Conservation (phyloP, 2,329 filamentous ascomycete species). For the Aspergillus calidoustus region DNA sequence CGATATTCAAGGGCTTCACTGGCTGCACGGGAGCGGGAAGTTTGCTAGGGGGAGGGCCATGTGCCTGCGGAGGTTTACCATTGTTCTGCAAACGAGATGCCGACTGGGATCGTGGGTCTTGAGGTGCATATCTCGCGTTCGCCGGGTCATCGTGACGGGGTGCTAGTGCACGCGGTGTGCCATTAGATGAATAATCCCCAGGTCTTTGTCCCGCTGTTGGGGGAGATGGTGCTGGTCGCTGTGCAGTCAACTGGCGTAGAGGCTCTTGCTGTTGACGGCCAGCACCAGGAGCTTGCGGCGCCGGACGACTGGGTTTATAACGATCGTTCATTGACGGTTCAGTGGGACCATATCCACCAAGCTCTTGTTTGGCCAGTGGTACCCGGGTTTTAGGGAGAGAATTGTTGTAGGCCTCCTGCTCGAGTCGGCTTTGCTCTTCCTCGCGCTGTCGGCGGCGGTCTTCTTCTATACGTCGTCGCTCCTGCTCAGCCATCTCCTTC, state of each 20-base stretch:
- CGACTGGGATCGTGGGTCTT: constrained; percentile 44
- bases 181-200: constrained; percentile 31
- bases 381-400: constrained; percentile 80
- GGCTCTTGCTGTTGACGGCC: constrained; percentile 59
- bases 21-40: constrained; percentile 59
- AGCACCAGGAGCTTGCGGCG: constrained; percentile 73
- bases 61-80: constrained; percentile 45
- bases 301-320: constrained; percentile 84
- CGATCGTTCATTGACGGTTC: constrained; percentile 57
- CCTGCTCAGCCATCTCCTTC: constrained; percentile 63
- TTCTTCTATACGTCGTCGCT: constrained; percentile 57
- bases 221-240: constrained; percentile 80
- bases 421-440: constrained; percentile 69
- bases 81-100: constrained; percentile 51
- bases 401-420: constrained; percentile 87
- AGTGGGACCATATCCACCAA: constrained; percentile 70
- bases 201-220: constrained; percentile 52
- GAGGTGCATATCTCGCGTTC: constrained; percentile 36
- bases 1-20: constrained; percentile 80
- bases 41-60: constrained; percentile 60
- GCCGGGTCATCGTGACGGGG: constrained; percentile 40
- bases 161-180: constrained; percentile 40
- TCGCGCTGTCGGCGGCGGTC: constrained; percentile 54
- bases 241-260: constrained; percentile 66
- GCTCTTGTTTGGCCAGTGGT: constrained; percentile 85